phyloP scores from a whole-genome alignment of 805 yeast species.

The Diddensiella caesifluorescens region DNA sequence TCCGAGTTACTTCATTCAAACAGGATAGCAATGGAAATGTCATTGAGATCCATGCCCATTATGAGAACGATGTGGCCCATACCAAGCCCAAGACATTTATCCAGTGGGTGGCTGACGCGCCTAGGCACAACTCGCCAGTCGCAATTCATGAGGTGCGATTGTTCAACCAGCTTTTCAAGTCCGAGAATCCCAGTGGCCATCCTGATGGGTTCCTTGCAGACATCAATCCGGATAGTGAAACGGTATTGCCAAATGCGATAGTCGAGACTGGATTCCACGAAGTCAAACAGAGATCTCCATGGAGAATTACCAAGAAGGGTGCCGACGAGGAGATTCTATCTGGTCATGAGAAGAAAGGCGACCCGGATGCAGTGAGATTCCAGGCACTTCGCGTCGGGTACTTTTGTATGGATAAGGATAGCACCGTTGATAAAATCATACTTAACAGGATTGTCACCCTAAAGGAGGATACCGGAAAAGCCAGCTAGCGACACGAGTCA shows the following conservation, averaged over 20 bases:
- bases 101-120: slow-evolving; percentile 87
- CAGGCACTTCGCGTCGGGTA: slow-evolving; percentile 97
- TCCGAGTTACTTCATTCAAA: slow-evolving; percentile 64
- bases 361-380: slow-evolving; percentile 86
- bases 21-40: slow-evolving; percentile 61
- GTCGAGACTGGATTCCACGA: slow-evolving; percentile 75
- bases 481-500: not conserved
- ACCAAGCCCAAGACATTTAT: slow-evolving; percentile 91
- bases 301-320: slow-evolving; percentile 49
- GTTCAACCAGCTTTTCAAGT: slow-evolving; percentile 79
- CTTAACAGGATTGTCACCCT: slow-evolving; percentile 90
- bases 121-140: slow-evolving; percentile 57
- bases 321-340: slow-evolving; percentile 62
- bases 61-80: slow-evolving; percentile 55
- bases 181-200: slow-evolving; percentile 84
- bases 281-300: slow-evolving; percentile 65
- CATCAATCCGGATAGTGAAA: slow-evolving; percentile 74
- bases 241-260: slow-evolving; percentile 56
- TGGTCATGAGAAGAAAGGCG: slow-evolving; percentile 53
- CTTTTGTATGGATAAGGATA: slow-evolving; percentile 83
- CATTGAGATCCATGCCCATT: slow-evolving; percentile 67
- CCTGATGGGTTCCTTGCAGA: slow-evolving; percentile 88
- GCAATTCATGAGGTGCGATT: slow-evolving; percentile 71
- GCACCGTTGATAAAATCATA: slow-evolving; percentile 54
- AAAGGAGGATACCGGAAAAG: slow-evolving; percentile 68